Evolutionary conservation across 805 yeast genomes (phyloP), one percentile per base, ranked within the genome.

Genomic region (Zygoascus ofunaensis): DNA sequence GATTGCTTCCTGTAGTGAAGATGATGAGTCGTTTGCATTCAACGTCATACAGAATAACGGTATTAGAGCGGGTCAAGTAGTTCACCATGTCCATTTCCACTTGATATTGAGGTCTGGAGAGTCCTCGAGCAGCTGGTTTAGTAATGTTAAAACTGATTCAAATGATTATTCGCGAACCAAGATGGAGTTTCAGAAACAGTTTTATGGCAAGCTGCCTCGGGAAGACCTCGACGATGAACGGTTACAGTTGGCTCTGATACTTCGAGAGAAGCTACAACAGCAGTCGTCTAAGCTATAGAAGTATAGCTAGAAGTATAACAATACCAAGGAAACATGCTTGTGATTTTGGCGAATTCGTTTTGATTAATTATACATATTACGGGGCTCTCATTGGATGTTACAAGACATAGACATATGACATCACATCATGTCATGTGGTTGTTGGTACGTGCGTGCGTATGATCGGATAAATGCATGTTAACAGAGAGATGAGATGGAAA

Each of bases 31-130:
- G 3, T 15, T 48, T 8, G 64, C 59, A 5, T 62, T 54, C 53
- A 65, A 65, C 41, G 50, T 65, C 10, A 58, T 65, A 12, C 69
- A 64, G 43, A 65, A 65, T 53, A 65, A 90, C 60, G 97, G 97
- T 0, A 79, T 81, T 0, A 89, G 81, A 26, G 89, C 95, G 1
- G 97, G 97, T 2, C 97, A 90, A 60, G 76, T 87, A 5, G 80
- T 90, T 1, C 94, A 94, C 8, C 97, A 90, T 62, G 71, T 90
- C n/a, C 97, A 90, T 58, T 81, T 92, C 15, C 97, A 90, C 58
- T 60, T 90, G 18, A 83, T 90, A 15, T 94, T 96, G 10, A 26
- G 42, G 28, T 70, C 18, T 3, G 33, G 33, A 15, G n/a, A n/a
- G n/a, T n/a, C n/a, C n/a, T n/a, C n/a, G n/a, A n/a, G n/a, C n/a